These are phyloP conservation scores for Leptodontidium sp. DNA, from an alignment of 2,329 filamentous ascomycete species.

Conservation along the genomic window DNA sequence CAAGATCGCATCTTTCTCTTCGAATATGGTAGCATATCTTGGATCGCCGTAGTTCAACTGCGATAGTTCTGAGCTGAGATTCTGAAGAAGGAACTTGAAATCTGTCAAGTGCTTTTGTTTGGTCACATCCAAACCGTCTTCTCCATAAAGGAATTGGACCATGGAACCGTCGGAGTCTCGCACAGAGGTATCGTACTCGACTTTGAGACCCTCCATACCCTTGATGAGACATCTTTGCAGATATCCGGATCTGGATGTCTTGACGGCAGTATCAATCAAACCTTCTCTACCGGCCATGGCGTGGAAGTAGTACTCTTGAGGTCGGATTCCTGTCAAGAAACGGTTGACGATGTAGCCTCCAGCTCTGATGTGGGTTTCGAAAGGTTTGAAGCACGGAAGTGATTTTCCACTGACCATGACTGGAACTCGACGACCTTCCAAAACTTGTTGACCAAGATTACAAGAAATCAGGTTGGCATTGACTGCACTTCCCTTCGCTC, in stretches of 20 bases:
- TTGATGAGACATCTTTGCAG: slow-evolving; percentile 97
- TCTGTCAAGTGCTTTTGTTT: slow-evolving; percentile 92
- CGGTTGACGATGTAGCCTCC: slow-evolving; percentile 94
- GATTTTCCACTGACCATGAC: slow-evolving; percentile 98
- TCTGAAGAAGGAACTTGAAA: slow-evolving; percentile 89
- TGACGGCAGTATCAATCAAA: slow-evolving; percentile 98
- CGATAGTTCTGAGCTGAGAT: slow-evolving; percentile 81
- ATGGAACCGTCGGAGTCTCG: slow-evolving; percentile 92
- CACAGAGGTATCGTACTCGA: slow-evolving; percentile 93
- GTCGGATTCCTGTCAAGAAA: slow-evolving; percentile 96
- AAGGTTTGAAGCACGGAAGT: slow-evolving; percentile 90
- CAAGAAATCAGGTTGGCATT: slow-evolving; percentile 98
- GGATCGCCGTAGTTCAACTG: slow-evolving; percentile 73
- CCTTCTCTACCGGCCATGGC: slow-evolving; percentile 99
- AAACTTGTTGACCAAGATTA: slow-evolving; percentile 94
- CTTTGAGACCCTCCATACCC: slow-evolving; percentile 93
- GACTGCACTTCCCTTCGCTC: slow-evolving; percentile 90
- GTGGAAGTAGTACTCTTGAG: slow-evolving; percentile 99
- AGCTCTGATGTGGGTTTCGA: slow-evolving; percentile 86
- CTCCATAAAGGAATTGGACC: slow-evolving; percentile 95
- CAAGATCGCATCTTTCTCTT: slow-evolving; percentile 68
- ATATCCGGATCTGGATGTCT: slow-evolving; percentile 96
- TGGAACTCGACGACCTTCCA: slow-evolving; percentile 93
- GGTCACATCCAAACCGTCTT: slow-evolving; percentile 92
- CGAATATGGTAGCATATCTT: slow-evolving; percentile 67